These are phyloP conservation scores for Coemansia sp. DNA, from an alignment of 192 early-diverging fungal species.

Conservation along the genomic window DNA sequence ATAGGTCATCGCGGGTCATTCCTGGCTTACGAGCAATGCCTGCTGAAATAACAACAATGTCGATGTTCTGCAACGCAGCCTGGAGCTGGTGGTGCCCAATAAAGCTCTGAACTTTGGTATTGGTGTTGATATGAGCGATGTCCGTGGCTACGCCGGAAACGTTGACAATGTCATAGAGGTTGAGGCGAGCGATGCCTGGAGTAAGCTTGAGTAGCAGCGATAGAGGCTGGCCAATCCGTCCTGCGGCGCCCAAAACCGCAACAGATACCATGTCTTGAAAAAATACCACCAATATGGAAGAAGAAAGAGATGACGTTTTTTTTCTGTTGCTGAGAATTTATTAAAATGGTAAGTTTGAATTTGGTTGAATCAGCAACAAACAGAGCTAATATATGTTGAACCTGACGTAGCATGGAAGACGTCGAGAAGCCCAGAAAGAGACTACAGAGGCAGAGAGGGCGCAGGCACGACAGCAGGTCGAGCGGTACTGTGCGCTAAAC, in stretches of 20 bases:
- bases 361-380: no score
- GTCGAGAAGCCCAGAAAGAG: slow-evolving; percentile 33
- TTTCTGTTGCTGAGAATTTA: slow-evolving; percentile 3
- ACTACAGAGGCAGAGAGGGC: slow-evolving; percentile 25
- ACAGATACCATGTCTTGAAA: slow-evolving; percentile 27
- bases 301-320: not conserved
- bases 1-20: slow-evolving; percentile 97
- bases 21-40: slow-evolving; percentile 98
- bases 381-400: no score
- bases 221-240: slow-evolving; percentile 97
- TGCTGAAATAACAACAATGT: slow-evolving; percentile 91
- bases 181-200: slow-evolving; percentile 74
- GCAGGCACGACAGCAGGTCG: slow-evolving; percentile 31
- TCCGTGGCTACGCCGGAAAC: slow-evolving; percentile 95
- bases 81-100: slow-evolving; percentile 60
- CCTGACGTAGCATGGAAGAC: slow-evolving; percentile 30
- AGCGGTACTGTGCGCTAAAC: slow-evolving; percentile 44
- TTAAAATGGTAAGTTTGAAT: no score
- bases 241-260: slow-evolving; percentile 73
- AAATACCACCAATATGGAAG: not conserved
- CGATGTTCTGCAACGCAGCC: slow-evolving; percentile 63
- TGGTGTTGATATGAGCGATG: slow-evolving; percentile 87
- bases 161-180: slow-evolving; percentile 93
- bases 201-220: slow-evolving; percentile 91
- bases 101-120: slow-evolving; percentile 56